Percentiles rank a stretch among this genome's conserved stretches.
Evolutionary conservation across 1,139 yeast species (phyloP).

Genomic region (Suhomyces bribrorum): DNA sequence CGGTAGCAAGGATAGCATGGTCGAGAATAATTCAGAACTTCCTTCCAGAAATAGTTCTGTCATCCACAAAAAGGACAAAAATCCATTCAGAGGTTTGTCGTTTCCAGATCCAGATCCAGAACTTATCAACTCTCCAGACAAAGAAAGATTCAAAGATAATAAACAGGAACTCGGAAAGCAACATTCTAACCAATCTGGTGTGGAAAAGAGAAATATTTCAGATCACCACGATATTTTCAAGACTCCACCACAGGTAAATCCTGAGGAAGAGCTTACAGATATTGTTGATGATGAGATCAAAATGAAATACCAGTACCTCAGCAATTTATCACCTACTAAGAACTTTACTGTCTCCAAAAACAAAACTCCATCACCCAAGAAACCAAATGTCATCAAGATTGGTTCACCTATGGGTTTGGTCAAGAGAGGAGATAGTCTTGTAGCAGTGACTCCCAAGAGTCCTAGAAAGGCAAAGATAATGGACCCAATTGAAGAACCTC

Average conservation of each 20-base stretch:
- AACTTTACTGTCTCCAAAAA: conserved; percentile 9
- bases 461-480: conserved; percentile 6
- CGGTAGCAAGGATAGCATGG: conserved; percentile 12
- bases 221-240: conserved; percentile 21
- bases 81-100: conserved; percentile 3
- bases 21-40: conserved; percentile 15
- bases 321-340: conserved; percentile 10
- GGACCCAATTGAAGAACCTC: not conserved
- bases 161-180: too few relatives aligned
- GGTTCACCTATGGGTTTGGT: conserved; percentile 42
- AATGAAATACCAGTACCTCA: conserved; percentile 18
- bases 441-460: conserved; percentile 10
- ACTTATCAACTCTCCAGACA: conserved; percentile 24
- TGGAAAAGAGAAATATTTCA: not conserved
- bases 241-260: conserved; percentile 26
- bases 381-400: conserved; percentile 38
- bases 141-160: conserved; percentile 8
- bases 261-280: conserved; percentile 9
- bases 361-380: conserved; percentile 13
- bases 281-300: conserved; percentile 16
- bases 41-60: conserved; percentile 20
- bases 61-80: conserved; percentile 14
- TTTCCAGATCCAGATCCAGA: conserved; percentile 45
- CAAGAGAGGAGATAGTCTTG: conserved; percentile 29
- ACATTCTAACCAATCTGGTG: not conserved